These are phyloP conservation scores for Candida montana DNA, from an alignment of 805 yeast genomes.

Conservation along the genomic window DNA sequence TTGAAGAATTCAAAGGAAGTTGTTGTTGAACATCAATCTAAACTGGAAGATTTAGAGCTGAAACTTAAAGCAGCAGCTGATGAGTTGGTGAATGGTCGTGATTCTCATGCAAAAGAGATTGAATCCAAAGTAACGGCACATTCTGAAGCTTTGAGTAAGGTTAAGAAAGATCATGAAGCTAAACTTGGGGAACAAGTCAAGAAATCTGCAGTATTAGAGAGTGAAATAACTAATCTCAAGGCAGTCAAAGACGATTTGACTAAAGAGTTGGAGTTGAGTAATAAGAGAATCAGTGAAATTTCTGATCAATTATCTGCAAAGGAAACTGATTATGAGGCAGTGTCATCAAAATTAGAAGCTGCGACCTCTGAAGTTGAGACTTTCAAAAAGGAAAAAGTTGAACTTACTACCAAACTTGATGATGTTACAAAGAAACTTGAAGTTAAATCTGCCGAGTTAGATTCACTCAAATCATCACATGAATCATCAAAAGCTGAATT, in stretches of 20 bases:
- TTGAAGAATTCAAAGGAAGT: slow-evolving; percentile 8
- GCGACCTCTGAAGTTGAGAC: not conserved
- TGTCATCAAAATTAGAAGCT: not conserved
- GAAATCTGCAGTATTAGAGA: not conserved
- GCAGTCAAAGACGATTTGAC: not conserved
- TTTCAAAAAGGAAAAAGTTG: not conserved
- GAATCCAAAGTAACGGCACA: not conserved
- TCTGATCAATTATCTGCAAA: not conserved
- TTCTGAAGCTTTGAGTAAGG: not conserved
- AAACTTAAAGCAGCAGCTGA: slow-evolving; percentile 8
- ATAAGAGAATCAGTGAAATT: not conserved
- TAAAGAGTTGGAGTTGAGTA: not conserved
- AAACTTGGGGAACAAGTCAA: not conserved
- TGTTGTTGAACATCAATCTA: slow-evolving; percentile 6
- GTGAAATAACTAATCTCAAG: not conserved
- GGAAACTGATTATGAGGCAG: not conserved
- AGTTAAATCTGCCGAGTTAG: not conserved
- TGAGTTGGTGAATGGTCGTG: slow-evolving; percentile 3
- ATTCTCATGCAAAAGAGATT: slow-evolving; percentile 11
- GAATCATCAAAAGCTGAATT: not conserved
- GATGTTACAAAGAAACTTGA: not conserved
- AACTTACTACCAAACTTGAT: not conserved
- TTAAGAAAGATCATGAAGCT: not conserved
- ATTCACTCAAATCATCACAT: not conserved
- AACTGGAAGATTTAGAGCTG: slow-evolving; percentile 10